Base-by-base conservation (phyloP, 1,284 basidiomycete species). In the Trichosporon faecale region DNA sequence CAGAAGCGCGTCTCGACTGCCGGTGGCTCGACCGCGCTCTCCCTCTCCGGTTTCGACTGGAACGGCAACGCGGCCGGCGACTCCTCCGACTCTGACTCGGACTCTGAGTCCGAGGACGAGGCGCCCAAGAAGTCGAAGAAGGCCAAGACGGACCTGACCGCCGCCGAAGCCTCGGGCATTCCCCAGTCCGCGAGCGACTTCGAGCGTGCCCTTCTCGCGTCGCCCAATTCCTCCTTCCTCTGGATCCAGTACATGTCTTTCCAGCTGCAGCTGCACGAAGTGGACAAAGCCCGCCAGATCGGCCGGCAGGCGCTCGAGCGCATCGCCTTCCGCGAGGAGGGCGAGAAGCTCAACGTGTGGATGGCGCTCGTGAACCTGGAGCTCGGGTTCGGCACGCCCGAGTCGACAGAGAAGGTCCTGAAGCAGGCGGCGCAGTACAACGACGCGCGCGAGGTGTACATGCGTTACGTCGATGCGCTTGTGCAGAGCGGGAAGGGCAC, bases 231-330 rank as follows among this genome's bases (percentile, higher is more conserved):
- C 14, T 99, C 98, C 0, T 98, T 91, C 85, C 87, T 99, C 52
- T 99, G 97, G 97, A 91, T 99, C 72, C 96, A 98, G 82, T 99
- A 96, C 83, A 98, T 99, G 94, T 96, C 95, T 5, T 97, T 98
- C 88, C 93, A 96, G 75, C 86, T 99, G 4, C 94, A 95, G 76
- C 88, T 99, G 16, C 94, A 95, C 57, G 96, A 99, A 83, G 87
- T 98, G 60, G 94, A 95, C 76, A 95, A 95, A 83, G 97, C 96
- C 16, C 89, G 95, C 44, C 89, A 91, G 78, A 91, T 95, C 64
- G 96, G 90, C 18, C 88, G 89, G 67, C 89, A 94, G 33, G 97
- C 95, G 3, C 85, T 97, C 72, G 87, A 90, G 77, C 91, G 91
- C 16, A 99, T 99, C 85, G 91, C 88, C 79, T 98, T 95, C 86